Conservation (phyloP, 441 rosid species). For the Sinapis alba region DNA sequence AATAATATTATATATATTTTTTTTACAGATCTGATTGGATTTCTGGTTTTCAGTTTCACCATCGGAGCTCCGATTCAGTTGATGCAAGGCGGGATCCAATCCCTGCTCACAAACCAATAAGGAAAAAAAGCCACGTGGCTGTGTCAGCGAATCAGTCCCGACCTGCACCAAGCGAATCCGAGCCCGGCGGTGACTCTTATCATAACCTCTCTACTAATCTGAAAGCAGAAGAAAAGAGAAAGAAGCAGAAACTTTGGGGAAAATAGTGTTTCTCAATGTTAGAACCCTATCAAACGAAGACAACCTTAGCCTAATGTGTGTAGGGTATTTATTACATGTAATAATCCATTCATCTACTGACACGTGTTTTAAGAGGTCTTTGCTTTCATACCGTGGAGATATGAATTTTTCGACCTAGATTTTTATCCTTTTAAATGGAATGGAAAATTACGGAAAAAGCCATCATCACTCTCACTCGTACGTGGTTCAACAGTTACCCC, state of each 20-base stretch:
- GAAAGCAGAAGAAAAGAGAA: not conserved
- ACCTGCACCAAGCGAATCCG: conserved; percentile 99
- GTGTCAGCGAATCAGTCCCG: conserved; percentile 70
- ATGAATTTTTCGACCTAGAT: conserved; percentile 19
- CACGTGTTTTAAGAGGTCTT: conserved; percentile 29
- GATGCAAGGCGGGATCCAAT: conserved; percentile 99
- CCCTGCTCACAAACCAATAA: conserved; percentile 45
- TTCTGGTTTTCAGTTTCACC: conserved; percentile 45
- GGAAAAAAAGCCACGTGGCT: conserved; percentile 26
- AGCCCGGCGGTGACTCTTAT: conserved; percentile 65
- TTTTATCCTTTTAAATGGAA: not conserved
- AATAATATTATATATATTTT: not conserved
- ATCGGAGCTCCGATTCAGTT: conserved; percentile 94
- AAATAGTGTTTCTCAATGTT: conserved; percentile 11
- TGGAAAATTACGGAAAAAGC: conserved; percentile 29
- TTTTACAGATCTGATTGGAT: conserved; percentile 22
- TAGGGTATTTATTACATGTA: conserved; percentile 34
- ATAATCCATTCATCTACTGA: not conserved
- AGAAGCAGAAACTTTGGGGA: not conserved
- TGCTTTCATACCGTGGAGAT: conserved; percentile 9
- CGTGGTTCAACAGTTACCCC: conserved; percentile 25
- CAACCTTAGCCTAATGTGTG: conserved; percentile 16
- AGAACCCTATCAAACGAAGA: conserved; percentile 25
- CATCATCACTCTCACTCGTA: conserved; percentile 13
- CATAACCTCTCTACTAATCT: not conserved